Conservation (phyloP, 2,329 filamentous ascomycete genomes). For the Sclerotinia borealis region DNA sequence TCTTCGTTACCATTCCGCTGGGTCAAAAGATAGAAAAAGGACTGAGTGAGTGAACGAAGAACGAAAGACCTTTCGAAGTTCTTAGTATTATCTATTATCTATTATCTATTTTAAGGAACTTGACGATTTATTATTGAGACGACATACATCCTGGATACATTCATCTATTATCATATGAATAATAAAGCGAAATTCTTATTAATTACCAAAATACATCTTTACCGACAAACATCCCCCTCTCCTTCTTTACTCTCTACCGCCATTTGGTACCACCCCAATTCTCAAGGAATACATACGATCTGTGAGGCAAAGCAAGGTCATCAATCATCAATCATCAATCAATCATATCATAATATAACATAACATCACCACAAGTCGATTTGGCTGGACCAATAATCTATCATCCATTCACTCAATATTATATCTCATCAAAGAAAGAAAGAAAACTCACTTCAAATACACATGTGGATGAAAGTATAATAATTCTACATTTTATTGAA, state of each 20-base stretch:
- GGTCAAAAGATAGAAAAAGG: slow-evolving; percentile 15
- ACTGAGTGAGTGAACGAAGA: too few species aligned
- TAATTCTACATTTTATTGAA: not conserved
- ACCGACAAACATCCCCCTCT: not conserved
- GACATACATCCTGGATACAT: not conserved
- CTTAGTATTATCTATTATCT: not conserved
- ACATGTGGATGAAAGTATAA: not conserved
- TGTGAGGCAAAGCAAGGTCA: slow-evolving; percentile 2
- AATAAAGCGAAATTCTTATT: not conserved
- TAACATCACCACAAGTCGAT: not conserved
- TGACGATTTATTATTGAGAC: not conserved
- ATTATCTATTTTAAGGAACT: slow-evolving; percentile 1
- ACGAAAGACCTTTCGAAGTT: too few species aligned
- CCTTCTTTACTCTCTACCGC: not conserved
- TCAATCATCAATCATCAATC: not conserved
- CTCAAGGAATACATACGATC: slow-evolving; percentile 5
- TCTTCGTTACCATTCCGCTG: slow-evolving; percentile 29
- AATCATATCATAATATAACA: too few species aligned
- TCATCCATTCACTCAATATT: not conserved
- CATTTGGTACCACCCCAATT: not conserved
- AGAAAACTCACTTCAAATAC: not conserved
- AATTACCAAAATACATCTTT: not conserved
- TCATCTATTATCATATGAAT: too few species aligned
- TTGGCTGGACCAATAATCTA: slow-evolving; percentile 6
- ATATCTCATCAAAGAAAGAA: not conserved